These are phyloP conservation scores for Ophiostoma tasmaniense DNA, from an alignment of 2,329 filamentous ascomycete genomes.

Conservation along the genomic window DNA sequence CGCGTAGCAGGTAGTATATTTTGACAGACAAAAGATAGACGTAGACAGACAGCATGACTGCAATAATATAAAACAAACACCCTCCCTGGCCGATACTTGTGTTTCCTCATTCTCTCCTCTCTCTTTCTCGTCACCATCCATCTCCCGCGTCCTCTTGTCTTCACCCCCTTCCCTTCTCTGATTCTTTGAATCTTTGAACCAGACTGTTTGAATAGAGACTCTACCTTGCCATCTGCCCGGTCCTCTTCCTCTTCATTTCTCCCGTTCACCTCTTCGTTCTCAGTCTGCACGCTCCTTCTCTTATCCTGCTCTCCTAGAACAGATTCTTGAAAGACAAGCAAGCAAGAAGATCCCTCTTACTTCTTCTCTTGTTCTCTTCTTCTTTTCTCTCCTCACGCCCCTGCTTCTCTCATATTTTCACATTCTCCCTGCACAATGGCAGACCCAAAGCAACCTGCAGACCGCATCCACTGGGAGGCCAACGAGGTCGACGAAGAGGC, in stretches of 20 bases:
- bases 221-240: background rate
- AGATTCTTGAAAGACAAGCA: background rate
- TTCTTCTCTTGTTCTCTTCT: background rate
- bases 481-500: slow-evolving; percentile 15
- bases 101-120: slow-evolving; percentile 10
- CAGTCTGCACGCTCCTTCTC: background rate
- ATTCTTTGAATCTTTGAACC: background rate
- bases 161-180: background rate
- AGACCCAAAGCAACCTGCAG: slow-evolving; percentile 6
- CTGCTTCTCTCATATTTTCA: background rate
- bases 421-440: slow-evolving; percentile 6
- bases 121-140: background rate
- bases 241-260: background rate
- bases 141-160: background rate
- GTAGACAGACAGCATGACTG: background rate
- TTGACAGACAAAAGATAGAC: background rate
- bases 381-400: background rate
- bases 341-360: background rate
- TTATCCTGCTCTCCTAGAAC: background rate
- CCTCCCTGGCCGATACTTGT: background rate
- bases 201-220: background rate
- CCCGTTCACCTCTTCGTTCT: background rate
- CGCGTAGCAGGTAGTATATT: background rate
- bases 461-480: slow-evolving; percentile 14
- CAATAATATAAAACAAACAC: background rate